These are phyloP conservation scores for Verticillium albo-atrum DNA, from an alignment of 2,329 filamentous ascomycete genomes.

Conservation along the genomic window DNA sequence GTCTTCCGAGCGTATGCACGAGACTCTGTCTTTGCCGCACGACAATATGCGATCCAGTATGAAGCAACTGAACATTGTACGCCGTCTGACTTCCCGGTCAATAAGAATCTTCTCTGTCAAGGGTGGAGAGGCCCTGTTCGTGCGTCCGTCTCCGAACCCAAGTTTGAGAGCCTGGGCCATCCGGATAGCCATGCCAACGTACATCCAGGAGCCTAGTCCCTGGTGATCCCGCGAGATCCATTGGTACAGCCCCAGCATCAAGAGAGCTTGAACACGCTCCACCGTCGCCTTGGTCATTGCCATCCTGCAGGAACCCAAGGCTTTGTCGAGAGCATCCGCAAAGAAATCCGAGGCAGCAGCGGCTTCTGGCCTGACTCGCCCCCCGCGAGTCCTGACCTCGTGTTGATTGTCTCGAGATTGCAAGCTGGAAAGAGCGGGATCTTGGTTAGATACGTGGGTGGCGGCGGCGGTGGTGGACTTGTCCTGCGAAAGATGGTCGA, in stretches of 20 bases:
- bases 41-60: constrained; percentile 67
- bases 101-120: constrained; percentile 23
- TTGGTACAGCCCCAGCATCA: constrained; percentile 69
- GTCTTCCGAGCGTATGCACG: constrained; percentile 55
- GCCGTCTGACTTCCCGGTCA: constrained; percentile 54
- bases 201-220: constrained; percentile 61
- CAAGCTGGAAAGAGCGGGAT: constrained; percentile 23
- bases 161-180: constrained; percentile 59
- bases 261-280: constrained; percentile 60
- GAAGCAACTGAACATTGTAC: constrained; percentile 72
- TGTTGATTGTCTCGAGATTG: background rate
- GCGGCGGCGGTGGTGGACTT: background rate
- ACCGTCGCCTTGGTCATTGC: constrained; percentile 50
- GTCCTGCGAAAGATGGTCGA: constrained; percentile 32
- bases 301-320: constrained; percentile 40
- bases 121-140: constrained; percentile 13
- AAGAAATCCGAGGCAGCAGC: constrained; percentile 60
- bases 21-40: constrained; percentile 56
- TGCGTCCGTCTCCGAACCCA: constrained; percentile 45
- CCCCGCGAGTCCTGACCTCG: constrained; percentile 15
- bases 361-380: constrained; percentile 39
- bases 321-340: constrained; percentile 51
- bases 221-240: constrained; percentile 58
- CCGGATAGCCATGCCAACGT: constrained; percentile 59
- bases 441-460: background rate